Conservation (phyloP, 129 eudicot genomes). For the Lonicera japonica region DNA sequence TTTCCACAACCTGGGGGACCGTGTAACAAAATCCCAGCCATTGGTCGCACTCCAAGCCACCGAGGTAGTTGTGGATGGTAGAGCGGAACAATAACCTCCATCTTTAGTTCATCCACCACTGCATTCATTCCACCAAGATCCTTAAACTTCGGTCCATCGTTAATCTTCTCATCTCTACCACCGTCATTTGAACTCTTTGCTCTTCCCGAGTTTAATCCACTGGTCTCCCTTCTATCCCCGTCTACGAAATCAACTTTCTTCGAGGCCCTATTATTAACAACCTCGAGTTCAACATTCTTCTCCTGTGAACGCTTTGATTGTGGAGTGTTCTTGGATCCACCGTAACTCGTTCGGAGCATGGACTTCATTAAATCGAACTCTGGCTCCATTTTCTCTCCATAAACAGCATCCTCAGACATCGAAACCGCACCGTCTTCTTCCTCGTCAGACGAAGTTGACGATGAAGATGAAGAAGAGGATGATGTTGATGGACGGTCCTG, state of each 20-base stretch:
- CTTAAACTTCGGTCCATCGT: conserved; percentile 58
- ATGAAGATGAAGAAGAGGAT: conserved; percentile 9
- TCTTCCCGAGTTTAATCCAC: conserved; percentile 8
- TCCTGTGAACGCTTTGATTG: conserved; percentile 14
- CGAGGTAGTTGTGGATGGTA: conserved; percentile 54
- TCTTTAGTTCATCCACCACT: conserved; percentile 63
- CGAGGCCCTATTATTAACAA: conserved; percentile 22
- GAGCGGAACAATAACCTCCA: conserved; percentile 78
- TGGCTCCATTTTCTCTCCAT: conserved; percentile 52
- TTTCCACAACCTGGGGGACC: conserved; percentile 99
- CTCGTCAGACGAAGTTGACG: conserved; percentile 7
- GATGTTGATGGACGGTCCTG: conserved; percentile 1
- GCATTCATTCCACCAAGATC: conserved; percentile 84
- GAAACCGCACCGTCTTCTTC: conserved; percentile 39
- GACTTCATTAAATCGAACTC: conserved; percentile 71
- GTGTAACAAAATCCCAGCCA: conserved; percentile 70
- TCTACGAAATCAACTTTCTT: conserved; percentile 28
- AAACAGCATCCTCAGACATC: conserved; percentile 50
- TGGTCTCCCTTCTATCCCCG: conserved; percentile 15
- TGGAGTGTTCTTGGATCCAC: conserved; percentile 14
- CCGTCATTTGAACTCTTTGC: conserved; percentile 14
- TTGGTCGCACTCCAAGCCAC: conserved; percentile 59
- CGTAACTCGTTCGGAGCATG: conserved; percentile 42
- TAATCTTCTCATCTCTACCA: conserved; percentile 15
- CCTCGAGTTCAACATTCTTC: conserved; percentile 50